Conservation (phyloP, 768 basidiomycete genomes). For the Trametes cubensis region DNA sequence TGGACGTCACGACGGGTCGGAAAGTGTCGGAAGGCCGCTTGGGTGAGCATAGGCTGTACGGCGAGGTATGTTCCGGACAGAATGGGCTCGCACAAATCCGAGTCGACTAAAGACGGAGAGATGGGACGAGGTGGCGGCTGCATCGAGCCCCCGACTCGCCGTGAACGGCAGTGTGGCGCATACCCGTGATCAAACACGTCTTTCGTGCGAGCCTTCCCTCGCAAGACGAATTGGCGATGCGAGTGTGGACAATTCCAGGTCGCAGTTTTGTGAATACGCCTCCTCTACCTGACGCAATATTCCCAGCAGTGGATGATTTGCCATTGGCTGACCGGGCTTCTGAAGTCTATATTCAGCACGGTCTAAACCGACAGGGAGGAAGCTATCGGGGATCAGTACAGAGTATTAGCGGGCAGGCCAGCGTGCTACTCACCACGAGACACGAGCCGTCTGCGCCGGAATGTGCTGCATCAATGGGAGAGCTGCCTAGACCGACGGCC, state of each 20-base stretch:
- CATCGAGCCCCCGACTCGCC: too few species aligned
- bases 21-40: neutral
- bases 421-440: neutral
- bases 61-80: neutral
- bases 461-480: neutral
- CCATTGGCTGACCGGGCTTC: neutral
- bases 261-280: too few species aligned
- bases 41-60: neutral
- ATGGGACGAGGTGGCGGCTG: neutral
- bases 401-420: neutral
- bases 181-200: neutral
- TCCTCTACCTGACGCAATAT: too few species aligned
- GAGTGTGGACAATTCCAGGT: too few species aligned
- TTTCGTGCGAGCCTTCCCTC: neutral
- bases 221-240: too few species aligned
- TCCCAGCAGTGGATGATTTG: neutral
- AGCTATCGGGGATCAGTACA: neutral
- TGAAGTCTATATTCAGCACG: neutral
- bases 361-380: neutral
- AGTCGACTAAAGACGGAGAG: neutral
- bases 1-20: neutral
- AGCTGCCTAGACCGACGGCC: constrained; percentile 7
- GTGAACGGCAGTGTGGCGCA: neutral
- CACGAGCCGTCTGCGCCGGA: neutral
- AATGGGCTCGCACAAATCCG: neutral